Evolutionary conservation across 495 filamentous ascomycete genomes (phyloP).

Genomic region (Penicillium psychrofluorescens): DNA sequence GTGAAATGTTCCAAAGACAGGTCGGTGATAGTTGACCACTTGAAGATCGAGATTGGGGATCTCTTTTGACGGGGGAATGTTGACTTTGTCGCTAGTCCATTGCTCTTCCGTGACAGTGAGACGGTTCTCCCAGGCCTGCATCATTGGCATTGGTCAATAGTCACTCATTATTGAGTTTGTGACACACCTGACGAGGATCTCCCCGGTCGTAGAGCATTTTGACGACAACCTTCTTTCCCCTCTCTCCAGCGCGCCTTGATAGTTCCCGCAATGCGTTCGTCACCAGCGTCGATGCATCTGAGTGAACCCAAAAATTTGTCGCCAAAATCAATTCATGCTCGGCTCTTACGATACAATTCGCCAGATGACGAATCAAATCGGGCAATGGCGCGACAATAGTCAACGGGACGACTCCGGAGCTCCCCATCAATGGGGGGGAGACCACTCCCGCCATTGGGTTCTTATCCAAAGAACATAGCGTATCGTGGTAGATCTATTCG

Average conservation of each 20-base stretch:
- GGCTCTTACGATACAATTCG: slow-evolving; percentile 66
- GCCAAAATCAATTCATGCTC: slow-evolving; percentile 65
- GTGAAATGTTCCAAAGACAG: slow-evolving; percentile 68
- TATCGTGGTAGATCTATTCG: slow-evolving; percentile 57
- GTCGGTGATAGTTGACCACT: slow-evolving; percentile 69
- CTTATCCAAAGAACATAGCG: slow-evolving; percentile 51
- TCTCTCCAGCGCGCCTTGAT: slow-evolving; percentile 52
- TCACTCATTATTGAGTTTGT: neutral
- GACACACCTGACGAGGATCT: slow-evolving; percentile 46
- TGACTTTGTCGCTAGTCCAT: slow-evolving; percentile 48
- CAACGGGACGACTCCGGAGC: slow-evolving; percentile 56
- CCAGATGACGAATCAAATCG: slow-evolving; percentile 66
- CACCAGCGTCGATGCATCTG: slow-evolving; percentile 57
- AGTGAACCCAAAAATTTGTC: slow-evolving; percentile 69
- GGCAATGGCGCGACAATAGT: slow-evolving; percentile 62
- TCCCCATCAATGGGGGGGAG: slow-evolving; percentile 65
- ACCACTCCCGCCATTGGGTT: slow-evolving; percentile 50
- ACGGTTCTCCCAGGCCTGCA: slow-evolving; percentile 50
- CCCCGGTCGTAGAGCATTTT: slow-evolving; percentile 74
- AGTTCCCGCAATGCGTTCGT: slow-evolving; percentile 64
- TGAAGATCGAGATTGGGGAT: slow-evolving; percentile 66
- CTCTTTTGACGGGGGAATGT: slow-evolving; percentile 51
- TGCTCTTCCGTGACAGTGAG: slow-evolving; percentile 49
- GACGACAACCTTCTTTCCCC: slow-evolving; percentile 52
- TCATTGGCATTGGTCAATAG: neutral